These are phyloP conservation scores for Fusarium circinatum DNA, from an alignment of 2,329 filamentous ascomycete species.

Conservation along the genomic window DNA sequence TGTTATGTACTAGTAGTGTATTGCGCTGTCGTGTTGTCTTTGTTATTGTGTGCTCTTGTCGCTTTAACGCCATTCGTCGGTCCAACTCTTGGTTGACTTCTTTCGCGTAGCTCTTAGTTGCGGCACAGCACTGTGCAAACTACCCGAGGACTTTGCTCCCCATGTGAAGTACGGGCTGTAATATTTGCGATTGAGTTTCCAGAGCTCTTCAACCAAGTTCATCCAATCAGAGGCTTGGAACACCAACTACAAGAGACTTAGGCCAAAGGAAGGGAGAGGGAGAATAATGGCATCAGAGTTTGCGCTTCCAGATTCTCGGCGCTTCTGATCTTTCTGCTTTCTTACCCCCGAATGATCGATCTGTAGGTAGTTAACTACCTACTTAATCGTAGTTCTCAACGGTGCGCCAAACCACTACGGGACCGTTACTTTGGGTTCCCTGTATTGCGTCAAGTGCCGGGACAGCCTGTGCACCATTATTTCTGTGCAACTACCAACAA, in stretches of 20 bases:
- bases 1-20: slow-evolving; percentile 40
- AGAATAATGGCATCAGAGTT: slow-evolving; percentile 34
- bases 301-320: slow-evolving; percentile 33
- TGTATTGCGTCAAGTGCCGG: slow-evolving; percentile 31
- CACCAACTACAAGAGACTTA: slow-evolving; percentile 24
- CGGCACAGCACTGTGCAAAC: slow-evolving; percentile 41
- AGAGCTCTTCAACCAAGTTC: slow-evolving; percentile 3
- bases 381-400: slow-evolving; percentile 24
- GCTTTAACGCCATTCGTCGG: slow-evolving; percentile 32
- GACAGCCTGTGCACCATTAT: slow-evolving; percentile 29
- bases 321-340: slow-evolving; percentile 11
- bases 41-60: slow-evolving; percentile 38
- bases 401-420: slow-evolving; percentile 32
- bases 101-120: slow-evolving; percentile 32
- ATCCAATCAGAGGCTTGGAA: slow-evolving; percentile 21
- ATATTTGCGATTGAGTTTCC: slow-evolving; percentile 16
- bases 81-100: slow-evolving; percentile 19
- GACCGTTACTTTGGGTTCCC: slow-evolving; percentile 33
- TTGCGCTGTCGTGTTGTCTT: slow-evolving; percentile 38
- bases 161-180: neutral
- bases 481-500: slow-evolving; percentile 39
- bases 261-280: slow-evolving; percentile 2
- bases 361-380: neutral
- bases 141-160: slow-evolving; percentile 32
- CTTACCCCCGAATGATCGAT: slow-evolving; percentile 13